phyloP scores from a whole-genome alignment of 805 yeast genomes.

The Danielia reshetovae region DNA sequence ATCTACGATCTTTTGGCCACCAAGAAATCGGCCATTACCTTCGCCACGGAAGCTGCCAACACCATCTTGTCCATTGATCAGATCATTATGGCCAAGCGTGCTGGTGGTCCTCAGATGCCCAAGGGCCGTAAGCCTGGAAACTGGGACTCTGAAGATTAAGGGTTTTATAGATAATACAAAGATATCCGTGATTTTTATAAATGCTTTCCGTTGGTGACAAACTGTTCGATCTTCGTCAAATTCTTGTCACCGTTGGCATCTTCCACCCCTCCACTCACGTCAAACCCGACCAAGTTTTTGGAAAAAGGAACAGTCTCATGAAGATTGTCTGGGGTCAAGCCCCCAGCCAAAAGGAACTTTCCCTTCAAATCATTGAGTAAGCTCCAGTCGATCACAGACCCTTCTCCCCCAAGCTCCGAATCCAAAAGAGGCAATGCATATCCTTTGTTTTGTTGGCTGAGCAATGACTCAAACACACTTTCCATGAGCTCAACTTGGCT shows the following conservation, averaged over 20 bases:
- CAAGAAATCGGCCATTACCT: slow-evolving; percentile 81
- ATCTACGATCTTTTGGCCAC: slow-evolving; percentile 77
- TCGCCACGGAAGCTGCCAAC: slow-evolving; percentile 93
- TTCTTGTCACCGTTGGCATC: slow-evolving; percentile 68
- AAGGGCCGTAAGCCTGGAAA: slow-evolving; percentile 82
- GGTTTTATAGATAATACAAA: slow-evolving; percentile 1
- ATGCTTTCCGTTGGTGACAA: slow-evolving; percentile 51
- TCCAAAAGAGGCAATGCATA: slow-evolving; percentile 69
- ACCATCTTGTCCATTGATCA: slow-evolving; percentile 92
- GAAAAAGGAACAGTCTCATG: slow-evolving; percentile 40
- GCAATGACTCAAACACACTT: slow-evolving; percentile 13
- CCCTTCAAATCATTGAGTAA: slow-evolving; percentile 21
- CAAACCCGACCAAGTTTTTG: slow-evolving; percentile 77
- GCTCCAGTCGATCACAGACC: slow-evolving; percentile 73
- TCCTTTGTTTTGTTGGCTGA: slow-evolving; percentile 14
- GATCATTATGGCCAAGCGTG: slow-evolving; percentile 97
- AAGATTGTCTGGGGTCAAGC: slow-evolving; percentile 76
- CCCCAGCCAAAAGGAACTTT: slow-evolving; percentile 79
- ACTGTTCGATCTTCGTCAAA: slow-evolving; percentile 51
- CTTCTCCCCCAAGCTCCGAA: slow-evolving; percentile 91
- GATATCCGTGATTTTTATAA: slow-evolving; percentile 4
- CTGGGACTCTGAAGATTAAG: slow-evolving; percentile 90
- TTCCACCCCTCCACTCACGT: slow-evolving; percentile 95
- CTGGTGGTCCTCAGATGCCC: slow-evolving; percentile 96
- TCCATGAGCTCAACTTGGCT: slow-evolving; percentile 41